Percentiles rank a stretch among this genome's conserved stretches.
These are phyloP conservation scores for Setaria viridis DNA, from an alignment of 202 grass and related monocot genomes.

Conservation along the genomic window DNA sequence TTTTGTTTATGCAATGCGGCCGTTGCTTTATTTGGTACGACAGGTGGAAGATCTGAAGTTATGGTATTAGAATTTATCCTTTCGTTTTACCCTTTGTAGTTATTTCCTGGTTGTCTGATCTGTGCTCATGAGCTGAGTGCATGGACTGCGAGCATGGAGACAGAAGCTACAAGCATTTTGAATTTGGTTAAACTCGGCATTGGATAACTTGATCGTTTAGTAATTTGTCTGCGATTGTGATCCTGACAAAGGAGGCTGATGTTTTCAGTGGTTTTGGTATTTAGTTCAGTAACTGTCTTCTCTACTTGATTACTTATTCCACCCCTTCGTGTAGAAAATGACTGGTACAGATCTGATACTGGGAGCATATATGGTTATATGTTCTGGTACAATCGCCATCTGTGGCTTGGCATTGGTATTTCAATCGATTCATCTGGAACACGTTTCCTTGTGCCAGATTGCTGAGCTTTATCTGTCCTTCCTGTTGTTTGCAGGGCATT, in stretches of 20 bases:
- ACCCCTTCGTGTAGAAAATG: background rate
- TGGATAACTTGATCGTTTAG: background rate
- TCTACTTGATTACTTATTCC: background rate
- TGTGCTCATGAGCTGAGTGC: conserved; percentile 8
- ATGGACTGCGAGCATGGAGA: background rate
- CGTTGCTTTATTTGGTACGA: conserved; percentile 35
- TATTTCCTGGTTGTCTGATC: conserved; percentile 6
- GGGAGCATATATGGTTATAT: background rate
- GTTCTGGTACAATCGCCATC: conserved; percentile 20
- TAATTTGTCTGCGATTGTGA: conserved; percentile 11
- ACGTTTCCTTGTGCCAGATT: conserved; percentile 22
- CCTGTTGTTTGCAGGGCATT: conserved; percentile 50
- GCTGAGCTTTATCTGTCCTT: conserved; percentile 21
- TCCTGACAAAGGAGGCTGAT: background rate
- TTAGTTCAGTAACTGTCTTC: conserved; percentile 5
- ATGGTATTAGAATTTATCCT: conserved; percentile 14
- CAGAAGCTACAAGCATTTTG: conserved; percentile 17
- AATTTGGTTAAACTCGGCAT: background rate
- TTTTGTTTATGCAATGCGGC: conserved; percentile 13
- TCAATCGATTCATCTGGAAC: background rate
- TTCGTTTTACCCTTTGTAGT: background rate
- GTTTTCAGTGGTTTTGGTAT: background rate
- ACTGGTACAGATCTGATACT: conserved; percentile 9
- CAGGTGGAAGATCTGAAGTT: conserved; percentile 47
- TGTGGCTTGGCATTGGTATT: background rate